Conservation (phyloP, 2,329 filamentous ascomycete species). For the Aspergillus niger region DNA sequence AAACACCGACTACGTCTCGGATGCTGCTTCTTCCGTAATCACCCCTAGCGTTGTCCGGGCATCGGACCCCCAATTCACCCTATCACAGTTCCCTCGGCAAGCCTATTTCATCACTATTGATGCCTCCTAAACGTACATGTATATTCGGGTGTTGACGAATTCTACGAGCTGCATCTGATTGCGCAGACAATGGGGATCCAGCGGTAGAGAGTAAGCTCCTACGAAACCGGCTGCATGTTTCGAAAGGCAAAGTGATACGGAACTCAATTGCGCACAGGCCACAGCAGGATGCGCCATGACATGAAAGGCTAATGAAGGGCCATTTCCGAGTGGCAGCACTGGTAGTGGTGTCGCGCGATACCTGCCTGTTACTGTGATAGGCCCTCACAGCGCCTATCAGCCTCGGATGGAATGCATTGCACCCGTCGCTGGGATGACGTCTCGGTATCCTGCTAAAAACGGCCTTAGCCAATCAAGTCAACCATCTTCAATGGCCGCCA, state of each 20-base stretch:
- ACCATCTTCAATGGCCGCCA: not conserved
- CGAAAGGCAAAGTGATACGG: not conserved
- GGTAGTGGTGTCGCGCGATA: not conserved
- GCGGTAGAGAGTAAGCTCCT: not conserved
- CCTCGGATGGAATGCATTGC: not conserved
- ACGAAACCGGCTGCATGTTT: not conserved
- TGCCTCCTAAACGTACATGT: not conserved
- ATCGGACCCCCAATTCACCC: not conserved
- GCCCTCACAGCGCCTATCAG: not conserved
- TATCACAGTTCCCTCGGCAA: not conserved
- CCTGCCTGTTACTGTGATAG: not conserved
- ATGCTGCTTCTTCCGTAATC: not conserved
- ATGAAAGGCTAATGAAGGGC: not conserved
- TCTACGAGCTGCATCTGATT: not conserved
- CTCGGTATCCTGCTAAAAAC: not conserved
- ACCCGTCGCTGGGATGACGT: slow-evolving; percentile 8
- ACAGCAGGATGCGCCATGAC: not conserved
- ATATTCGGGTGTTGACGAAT: not conserved
- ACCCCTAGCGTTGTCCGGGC: not conserved
- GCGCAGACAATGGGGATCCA: not conserved
- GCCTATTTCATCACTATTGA: not conserved
- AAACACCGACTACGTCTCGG: too few relatives aligned
- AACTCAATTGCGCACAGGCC: not conserved
- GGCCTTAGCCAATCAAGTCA: slow-evolving; percentile 8
- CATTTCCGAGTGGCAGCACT: not conserved